These are phyloP conservation scores for Fusarium bulbicola DNA, from an alignment of 2,329 filamentous ascomycete species.

Conservation along the genomic window DNA sequence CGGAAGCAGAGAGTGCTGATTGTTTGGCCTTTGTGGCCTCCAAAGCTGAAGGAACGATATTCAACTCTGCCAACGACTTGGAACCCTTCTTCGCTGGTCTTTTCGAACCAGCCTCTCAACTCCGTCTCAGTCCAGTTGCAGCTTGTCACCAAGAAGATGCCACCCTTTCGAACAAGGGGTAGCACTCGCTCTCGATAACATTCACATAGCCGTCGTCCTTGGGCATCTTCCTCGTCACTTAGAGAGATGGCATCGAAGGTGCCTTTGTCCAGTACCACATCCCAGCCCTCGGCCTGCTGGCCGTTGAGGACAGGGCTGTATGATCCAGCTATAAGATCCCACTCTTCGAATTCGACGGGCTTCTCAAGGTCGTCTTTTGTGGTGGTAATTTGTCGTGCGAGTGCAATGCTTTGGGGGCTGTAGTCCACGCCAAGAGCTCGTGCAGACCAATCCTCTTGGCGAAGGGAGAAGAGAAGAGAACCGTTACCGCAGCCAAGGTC, in stretches of 20 bases:
- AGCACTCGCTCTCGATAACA: conserved; percentile 76
- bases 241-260: conserved; percentile 96
- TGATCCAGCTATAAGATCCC: conserved; percentile 68
- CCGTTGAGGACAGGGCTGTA: conserved; percentile 47
- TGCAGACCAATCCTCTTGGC: conserved; percentile 71
- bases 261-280: conserved; percentile 96
- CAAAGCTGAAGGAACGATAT: conserved; percentile 90
- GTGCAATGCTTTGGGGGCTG: conserved; percentile 74
- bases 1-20: conserved; percentile 88
- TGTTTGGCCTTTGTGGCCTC: conserved; percentile 85
- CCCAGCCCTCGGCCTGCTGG: conserved; percentile 68
- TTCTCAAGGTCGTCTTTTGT: conserved; percentile 22
- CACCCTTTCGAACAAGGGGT: conserved; percentile 73
- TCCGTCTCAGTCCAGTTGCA: conserved; percentile 98
- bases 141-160: conserved; percentile 86
- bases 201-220: conserved; percentile 73
- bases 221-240: conserved; percentile 62
- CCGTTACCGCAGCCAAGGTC: conserved; percentile 97
- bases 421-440: conserved; percentile 90
- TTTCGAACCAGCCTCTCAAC: conserved; percentile 79
- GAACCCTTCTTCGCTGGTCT: conserved; percentile 53
- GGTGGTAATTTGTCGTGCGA: conserved; percentile 73
- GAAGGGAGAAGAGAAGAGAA: conserved; percentile 84
- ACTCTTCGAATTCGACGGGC: conserved; percentile 60
- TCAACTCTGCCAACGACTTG: conserved; percentile 73